Evolutionary conservation across 306 rosid species (phyloP), one percentile per base, ranked within the genome.

Genomic region (Lathyrus sativus): DNA sequence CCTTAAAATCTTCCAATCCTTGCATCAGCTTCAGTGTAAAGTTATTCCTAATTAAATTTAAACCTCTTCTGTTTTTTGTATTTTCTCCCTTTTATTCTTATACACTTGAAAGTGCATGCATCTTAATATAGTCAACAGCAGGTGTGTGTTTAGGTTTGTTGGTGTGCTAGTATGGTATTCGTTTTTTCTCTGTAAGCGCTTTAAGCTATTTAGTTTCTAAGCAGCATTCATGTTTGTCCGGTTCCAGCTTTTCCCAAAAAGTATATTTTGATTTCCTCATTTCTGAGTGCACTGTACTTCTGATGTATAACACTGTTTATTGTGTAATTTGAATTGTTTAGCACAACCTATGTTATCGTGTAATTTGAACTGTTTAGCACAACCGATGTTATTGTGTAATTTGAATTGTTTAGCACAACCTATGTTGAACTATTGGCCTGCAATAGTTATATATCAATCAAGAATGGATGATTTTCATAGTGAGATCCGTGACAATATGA

Each of bases 371-470:
- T 12, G 19, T 49, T 37, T 17, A 54, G 56, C 17, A 14, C 45
- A n/a, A n/a, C n/a, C n/a, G n/a, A n/a, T n/a, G n/a, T 38, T 65
- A 33, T 55, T 73, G 67, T 33, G 37, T 55, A 51, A 62, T 73
- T 62, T 11, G 71, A 6, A 53, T 6, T 12, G 19, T 49, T 37
- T 17, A 54, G 56, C 17, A 14, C 45, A 44, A 33, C 67, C 66
- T 44, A 33, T 41, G 19, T 74, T 66, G 59, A 56, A 19, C 61
- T 48, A 48, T 13, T 19, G 58, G 18, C 72, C 44, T 49, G 61
- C 11, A 22, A 2, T 50, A 43, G 71, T 11, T 55, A 70, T 11
- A 62, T 17, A 54, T 10, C 35, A 60, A 62, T 59, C 49, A 39
- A 14, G 54, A 42, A 69, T 56, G 46, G 15, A 31, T 26, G 73